Percentiles rank a stretch among this genome's conserved stretches.
Conservation (phyloP, 2,329 filamentous ascomycete species). For the Scortechinia acanthostroma region DNA sequence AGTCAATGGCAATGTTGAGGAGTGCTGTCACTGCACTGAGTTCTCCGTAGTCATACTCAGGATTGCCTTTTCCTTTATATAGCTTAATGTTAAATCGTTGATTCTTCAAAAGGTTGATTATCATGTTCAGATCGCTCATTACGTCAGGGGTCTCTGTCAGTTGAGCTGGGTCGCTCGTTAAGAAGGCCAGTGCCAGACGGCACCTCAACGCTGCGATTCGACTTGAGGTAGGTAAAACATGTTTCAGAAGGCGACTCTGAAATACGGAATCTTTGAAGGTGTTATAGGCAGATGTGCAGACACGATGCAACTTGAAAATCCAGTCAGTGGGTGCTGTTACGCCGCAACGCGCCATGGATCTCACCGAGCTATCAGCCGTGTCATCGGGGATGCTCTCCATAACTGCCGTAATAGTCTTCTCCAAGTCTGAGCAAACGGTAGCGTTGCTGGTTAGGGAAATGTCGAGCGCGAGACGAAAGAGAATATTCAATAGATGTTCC, state of each 20-base stretch:
- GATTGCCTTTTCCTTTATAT: background rate
- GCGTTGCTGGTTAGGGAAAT: background rate
- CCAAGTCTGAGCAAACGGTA: background rate
- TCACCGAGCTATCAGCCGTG: background rate
- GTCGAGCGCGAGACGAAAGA: background rate
- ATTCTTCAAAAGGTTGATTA: background rate
- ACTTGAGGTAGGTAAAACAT: background rate
- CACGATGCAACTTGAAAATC: background rate
- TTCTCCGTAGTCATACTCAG: conserved; percentile 1
- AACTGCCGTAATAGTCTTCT: background rate
- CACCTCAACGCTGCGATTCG: background rate
- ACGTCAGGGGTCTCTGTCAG: background rate
- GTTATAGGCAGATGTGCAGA: background rate
- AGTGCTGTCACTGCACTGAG: conserved; percentile 46
- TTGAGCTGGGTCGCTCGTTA: background rate
- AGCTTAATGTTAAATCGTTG: background rate
- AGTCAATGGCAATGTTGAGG: conserved; percentile 62
- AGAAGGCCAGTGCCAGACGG: background rate
- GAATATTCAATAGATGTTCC: background rate
- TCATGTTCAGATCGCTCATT: background rate
- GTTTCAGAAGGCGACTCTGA: background rate
- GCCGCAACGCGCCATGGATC: too few species aligned
- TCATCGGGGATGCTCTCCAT: background rate
- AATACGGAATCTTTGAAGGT: background rate
- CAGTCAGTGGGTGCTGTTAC: too few species aligned